Evolutionary conservation across 768 basidiomycete species (phyloP).

Genomic region (Tylopilus plumbeoviolaceoides): DNA sequence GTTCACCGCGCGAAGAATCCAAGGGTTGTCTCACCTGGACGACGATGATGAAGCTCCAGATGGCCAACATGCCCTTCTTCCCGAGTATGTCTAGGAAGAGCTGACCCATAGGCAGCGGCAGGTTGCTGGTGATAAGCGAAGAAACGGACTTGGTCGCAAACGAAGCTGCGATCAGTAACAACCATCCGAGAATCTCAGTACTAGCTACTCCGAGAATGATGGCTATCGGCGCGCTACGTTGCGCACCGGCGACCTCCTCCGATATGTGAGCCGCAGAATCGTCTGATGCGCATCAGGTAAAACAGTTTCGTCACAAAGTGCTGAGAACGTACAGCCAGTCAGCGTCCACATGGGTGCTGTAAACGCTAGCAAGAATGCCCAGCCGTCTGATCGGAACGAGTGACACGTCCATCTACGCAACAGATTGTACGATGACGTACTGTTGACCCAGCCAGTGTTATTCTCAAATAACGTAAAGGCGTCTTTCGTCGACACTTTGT

Average conservation of each 20-base stretch:
- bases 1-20: no score
- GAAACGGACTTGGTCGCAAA: conserved; percentile 57
- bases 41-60: conserved; percentile 69
- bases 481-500: conserved; percentile 61
- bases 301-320: not conserved
- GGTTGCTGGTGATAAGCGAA: conserved; percentile 41
- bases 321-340: conserved; percentile 56
- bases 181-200: conserved; percentile 61
- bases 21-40: conserved; percentile 40
- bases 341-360: conserved; percentile 78
- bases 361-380: conserved; percentile 71
- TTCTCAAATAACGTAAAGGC: conserved; percentile 71
- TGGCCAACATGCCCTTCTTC: conserved; percentile 64
- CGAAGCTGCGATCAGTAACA: conserved; percentile 61
- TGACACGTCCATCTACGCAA: not conserved
- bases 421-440: conserved; percentile 33
- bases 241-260: conserved; percentile 66
- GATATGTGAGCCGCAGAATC: conserved; percentile 76
- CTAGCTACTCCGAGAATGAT: conserved; percentile 60
- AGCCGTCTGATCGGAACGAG: conserved; percentile 47
- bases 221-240: conserved; percentile 61
- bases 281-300: conserved; percentile 36
- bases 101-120: conserved; percentile 71
- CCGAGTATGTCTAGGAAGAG: conserved; percentile 63
- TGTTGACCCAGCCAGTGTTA: conserved; percentile 61